Evolutionary conservation across 306 rosid genomes (phyloP), one percentile per base, ranked within the genome.

Genomic region (Calophaca sinica): DNA sequence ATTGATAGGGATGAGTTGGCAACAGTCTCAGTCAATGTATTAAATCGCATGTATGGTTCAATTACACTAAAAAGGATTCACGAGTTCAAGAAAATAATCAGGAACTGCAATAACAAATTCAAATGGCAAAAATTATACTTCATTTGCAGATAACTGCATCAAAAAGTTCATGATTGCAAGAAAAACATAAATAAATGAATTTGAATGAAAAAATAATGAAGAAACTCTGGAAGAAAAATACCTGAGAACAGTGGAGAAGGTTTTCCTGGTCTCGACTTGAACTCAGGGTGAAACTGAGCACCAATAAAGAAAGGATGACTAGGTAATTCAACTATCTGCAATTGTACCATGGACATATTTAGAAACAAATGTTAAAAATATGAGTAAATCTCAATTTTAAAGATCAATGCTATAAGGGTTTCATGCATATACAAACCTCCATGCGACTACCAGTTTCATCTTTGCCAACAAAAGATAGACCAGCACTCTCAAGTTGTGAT

Each of bases 221-320:
- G 62, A 38, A 61, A 63, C 44, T 31, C 32, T 12, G 11, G 13
- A 15, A 52, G 51, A 48, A 57, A 48, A 57, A 48, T 85, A 91
- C 96, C 96, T 55, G 84, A 72, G 85, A 91, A 91, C 51, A 82
- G 78, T 2, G 91, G 89, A 63, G 96, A 88, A 54, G 96, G 96
- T 76, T 87, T 88, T 59, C 94, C 96, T 0, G 96, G 93, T 79
- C 96, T 87, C 1, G 96, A 91, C 80, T 87, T 91, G 66, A 85
- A 91, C 80, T 91, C 96, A 2, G 96, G 96, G 78, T 91, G 96
- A 76, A 91, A 91, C 74, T 91, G 96, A 74, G 84, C 96, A 42
- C 93, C 96, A 54, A 91, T 69, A 39, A 82, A 91, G 84, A 87
- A 91, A 29, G 91, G 96, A 84, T 91, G 96, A 33, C 83, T 2